Conservation (phyloP, 2,329 filamentous ascomycete species). For the Escovopsis weberi region DNA sequence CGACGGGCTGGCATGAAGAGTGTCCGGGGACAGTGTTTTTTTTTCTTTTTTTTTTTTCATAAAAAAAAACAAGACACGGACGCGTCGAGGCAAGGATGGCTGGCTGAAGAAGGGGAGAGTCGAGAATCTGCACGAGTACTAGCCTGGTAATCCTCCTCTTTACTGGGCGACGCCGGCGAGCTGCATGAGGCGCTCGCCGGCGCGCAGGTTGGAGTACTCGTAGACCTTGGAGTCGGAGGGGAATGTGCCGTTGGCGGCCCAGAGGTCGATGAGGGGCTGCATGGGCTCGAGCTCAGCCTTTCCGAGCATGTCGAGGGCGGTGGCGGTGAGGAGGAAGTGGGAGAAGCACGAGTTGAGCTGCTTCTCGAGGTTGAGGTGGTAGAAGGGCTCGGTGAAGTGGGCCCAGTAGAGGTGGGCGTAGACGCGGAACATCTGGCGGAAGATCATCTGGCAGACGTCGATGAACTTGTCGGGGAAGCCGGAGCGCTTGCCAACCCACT, state of each 20-base stretch:
- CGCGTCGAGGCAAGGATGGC: no score
- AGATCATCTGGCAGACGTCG: constrained; percentile 81
- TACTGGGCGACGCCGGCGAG: constrained; percentile 22
- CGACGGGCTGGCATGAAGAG: no score
- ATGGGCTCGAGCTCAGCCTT: constrained; percentile 90
- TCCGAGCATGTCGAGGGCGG: constrained; percentile 68
- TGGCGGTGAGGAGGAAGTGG: constrained; percentile 69
- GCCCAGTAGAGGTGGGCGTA: constrained; percentile 98
- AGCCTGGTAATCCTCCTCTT: background rate
- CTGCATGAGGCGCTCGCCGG: constrained; percentile 44
- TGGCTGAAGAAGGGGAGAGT: no score
- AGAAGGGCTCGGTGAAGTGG: constrained; percentile 76
- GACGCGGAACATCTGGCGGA: constrained; percentile 97
- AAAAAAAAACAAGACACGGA: background rate
- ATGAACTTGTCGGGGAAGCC: constrained; percentile 87
- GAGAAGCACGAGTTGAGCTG: constrained; percentile 80
- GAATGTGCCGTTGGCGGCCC: constrained; percentile 78
- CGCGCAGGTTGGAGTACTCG: constrained; percentile 47
- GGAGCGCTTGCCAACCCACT: constrained; percentile 82
- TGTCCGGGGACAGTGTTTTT: background rate
- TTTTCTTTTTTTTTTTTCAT: background rate
- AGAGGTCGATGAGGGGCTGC: constrained; percentile 85
- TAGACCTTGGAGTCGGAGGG: constrained; percentile 59
- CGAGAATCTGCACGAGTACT: no score
- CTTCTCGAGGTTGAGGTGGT: constrained; percentile 67